Conservation (phyloP, 257 asterid species). For the Salvia rosmarinus region DNA sequence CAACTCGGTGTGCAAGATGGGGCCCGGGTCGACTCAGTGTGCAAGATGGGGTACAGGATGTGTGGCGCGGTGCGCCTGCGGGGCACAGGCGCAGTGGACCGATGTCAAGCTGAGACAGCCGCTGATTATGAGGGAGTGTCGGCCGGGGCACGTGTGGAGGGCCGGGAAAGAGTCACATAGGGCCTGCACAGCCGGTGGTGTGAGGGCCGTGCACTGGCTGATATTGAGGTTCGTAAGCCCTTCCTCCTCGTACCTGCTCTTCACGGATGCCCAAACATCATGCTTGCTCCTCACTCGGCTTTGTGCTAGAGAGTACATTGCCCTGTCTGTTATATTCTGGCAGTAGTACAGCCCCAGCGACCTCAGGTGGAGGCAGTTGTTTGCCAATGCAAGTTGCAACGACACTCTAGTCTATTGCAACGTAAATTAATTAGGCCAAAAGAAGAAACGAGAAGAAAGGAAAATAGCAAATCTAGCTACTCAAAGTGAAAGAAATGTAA, state of each 20-base stretch:
- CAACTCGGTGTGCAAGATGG: too few relatives aligned
- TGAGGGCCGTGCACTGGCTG: constrained; percentile 98
- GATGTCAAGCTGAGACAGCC: constrained; percentile 89
- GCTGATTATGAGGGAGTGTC: constrained; percentile 85
- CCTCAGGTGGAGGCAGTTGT: constrained; percentile 72
- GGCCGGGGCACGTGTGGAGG: constrained; percentile 85
- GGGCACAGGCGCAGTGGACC: constrained; percentile 81
- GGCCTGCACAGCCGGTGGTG: constrained; percentile 97
- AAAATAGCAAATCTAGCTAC: neutral
- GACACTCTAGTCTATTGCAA: constrained; percentile 71
- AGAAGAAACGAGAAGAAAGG: neutral
- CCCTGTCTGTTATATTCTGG: constrained; percentile 85
- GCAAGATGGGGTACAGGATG: constrained; percentile 63
- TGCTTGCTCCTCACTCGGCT: constrained; percentile 65
- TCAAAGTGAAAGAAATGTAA: too few relatives aligned
- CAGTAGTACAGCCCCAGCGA: constrained; percentile 91
- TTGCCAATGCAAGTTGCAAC: constrained; percentile 84
- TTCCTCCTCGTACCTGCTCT: constrained; percentile 71
- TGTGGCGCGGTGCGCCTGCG: constrained; percentile 64
- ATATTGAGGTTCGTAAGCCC: constrained; percentile 86
- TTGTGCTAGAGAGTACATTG: constrained; percentile 91
- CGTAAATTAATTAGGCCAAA: neutral
- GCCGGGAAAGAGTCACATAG: constrained; percentile 94
- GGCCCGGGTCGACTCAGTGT: constrained; percentile 58
- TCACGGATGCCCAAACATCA: constrained; percentile 62